Conservation (phyloP, 2,329 filamentous ascomycete genomes). For the Fusarium sp. region DNA sequence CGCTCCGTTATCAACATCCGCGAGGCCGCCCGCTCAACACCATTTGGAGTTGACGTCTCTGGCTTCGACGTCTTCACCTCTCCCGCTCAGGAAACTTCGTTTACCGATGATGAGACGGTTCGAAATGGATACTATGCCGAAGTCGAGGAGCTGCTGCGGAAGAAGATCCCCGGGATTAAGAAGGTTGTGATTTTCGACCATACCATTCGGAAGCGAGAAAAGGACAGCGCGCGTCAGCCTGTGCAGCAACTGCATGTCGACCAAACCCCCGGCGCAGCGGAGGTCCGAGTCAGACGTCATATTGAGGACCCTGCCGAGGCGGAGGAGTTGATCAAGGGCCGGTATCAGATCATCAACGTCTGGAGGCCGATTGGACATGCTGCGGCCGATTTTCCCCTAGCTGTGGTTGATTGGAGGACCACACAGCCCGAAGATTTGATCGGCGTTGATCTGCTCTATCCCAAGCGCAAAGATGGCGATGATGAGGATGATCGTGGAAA, state of each 20-base stretch:
- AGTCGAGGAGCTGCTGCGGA: slow-evolving; percentile 67
- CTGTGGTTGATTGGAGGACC: slow-evolving; percentile 40
- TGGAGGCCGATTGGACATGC: slow-evolving; percentile 48
- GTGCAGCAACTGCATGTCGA: slow-evolving; percentile 80
- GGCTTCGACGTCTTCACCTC: slow-evolving; percentile 42
- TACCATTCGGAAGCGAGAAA: slow-evolving; percentile 70
- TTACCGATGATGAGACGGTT: slow-evolving; percentile 67
- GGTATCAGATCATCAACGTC: slow-evolving; percentile 67
- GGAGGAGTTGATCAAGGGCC: slow-evolving; percentile 49
- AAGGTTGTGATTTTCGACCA: slow-evolving; percentile 79
- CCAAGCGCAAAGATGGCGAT: slow-evolving; percentile 31
- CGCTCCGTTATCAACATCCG: slow-evolving; percentile 42
- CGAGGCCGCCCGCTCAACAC: slow-evolving; percentile 12
- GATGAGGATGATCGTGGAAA: slow-evolving; percentile 44
- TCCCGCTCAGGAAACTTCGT: slow-evolving; percentile 62
- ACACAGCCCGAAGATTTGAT: slow-evolving; percentile 41
- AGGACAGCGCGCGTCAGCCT: slow-evolving; percentile 69
- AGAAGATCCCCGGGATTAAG: slow-evolving; percentile 65
- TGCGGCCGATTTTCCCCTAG: slow-evolving; percentile 39
- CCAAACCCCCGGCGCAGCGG: slow-evolving; percentile 74
- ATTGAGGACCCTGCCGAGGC: slow-evolving; percentile 60
- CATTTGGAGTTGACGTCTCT: slow-evolving; percentile 41
- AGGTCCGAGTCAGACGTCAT: slow-evolving; percentile 71
- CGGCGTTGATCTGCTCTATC: slow-evolving; percentile 40
- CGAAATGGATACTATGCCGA: slow-evolving; percentile 70